phyloP scores from a whole-genome alignment of 495 filamentous ascomycete species.

The Aspergillus taichungensis region DNA sequence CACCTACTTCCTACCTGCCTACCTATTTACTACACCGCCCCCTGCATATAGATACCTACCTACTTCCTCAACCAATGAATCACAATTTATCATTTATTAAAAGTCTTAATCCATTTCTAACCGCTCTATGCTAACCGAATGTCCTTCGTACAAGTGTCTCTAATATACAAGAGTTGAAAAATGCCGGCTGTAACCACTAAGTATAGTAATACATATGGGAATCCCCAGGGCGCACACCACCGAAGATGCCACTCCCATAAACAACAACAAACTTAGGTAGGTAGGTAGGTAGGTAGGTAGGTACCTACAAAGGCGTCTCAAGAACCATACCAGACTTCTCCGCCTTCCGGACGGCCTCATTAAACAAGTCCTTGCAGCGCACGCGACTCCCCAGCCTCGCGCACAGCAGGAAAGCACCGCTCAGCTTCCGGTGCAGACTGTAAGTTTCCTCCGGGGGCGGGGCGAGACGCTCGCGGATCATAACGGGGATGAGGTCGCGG shows the following conservation, averaged over 20 bases:
- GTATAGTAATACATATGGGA: too few species aligned
- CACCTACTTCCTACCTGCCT: too few species aligned
- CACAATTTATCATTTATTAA: too few species aligned
- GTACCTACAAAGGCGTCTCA: background rate
- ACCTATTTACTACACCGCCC: too few species aligned
- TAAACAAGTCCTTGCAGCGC: conserved; percentile 73
- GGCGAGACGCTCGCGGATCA: conserved; percentile 78
- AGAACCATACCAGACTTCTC: conserved; percentile 17
- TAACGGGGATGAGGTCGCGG: conserved; percentile 74
- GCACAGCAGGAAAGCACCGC: conserved; percentile 90
- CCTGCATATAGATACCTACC: too few species aligned
- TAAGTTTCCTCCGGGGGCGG: conserved; percentile 98
- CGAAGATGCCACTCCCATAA: too few species aligned
- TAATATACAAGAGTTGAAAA: conserved; percentile 2
- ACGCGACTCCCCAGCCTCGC: conserved; percentile 78
- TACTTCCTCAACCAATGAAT: too few species aligned
- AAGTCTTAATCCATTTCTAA: too few species aligned
- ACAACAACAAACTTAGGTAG: too few species aligned
- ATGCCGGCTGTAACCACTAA: too few species aligned
- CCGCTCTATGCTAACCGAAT: background rate
- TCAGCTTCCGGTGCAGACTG: conserved; percentile 88
- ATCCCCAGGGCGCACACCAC: too few species aligned
- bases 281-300: too few species aligned
- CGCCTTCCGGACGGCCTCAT: conserved; percentile 47
- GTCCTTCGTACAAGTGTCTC: background rate